A percentile compares a stretch with the other conserved stretches of the same genome.
These are phyloP conservation scores for Diutina scorzettiae DNA, from an alignment of 1,139 yeast species.

Conservation along the genomic window DNA sequence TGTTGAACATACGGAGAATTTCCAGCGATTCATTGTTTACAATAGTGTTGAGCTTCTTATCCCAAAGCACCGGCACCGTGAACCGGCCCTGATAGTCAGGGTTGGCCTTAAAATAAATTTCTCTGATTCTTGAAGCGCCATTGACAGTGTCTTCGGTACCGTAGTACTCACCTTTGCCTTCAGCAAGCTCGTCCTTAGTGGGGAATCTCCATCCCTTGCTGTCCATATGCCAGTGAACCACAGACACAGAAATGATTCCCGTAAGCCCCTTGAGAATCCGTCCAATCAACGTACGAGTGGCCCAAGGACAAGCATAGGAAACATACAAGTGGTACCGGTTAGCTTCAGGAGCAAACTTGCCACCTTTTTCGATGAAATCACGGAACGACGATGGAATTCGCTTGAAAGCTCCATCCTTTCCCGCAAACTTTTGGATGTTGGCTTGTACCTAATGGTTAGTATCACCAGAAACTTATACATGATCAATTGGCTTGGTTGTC, in stretches of 20 bases:
- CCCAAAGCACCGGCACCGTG: conserved; percentile 94
- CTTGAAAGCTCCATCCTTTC: conserved; percentile 40
- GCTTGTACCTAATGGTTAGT: conserved; percentile 4
- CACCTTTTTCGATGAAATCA: conserved; percentile 48
- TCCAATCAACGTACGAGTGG: conserved; percentile 73
- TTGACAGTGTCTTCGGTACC: conserved; percentile 61
- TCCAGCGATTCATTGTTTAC: conserved; percentile 88
- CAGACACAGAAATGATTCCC: conserved; percentile 49
- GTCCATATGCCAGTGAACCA: conserved; percentile 86
- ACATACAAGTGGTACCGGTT: conserved; percentile 83
- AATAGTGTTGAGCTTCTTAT: conserved; percentile 64
- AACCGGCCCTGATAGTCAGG: conserved; percentile 70
- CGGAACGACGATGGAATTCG: conserved; percentile 40
- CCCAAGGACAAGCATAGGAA: conserved; percentile 91
- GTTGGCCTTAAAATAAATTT: conserved; percentile 64
- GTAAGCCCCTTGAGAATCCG: conserved; percentile 71
- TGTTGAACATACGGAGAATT: conserved; percentile 71
- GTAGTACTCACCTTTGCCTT: conserved; percentile 14
- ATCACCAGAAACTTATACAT: too few species aligned
- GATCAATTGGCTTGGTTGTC: too few species aligned
- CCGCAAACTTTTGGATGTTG: conserved; percentile 35
- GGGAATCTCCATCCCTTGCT: conserved; percentile 77
- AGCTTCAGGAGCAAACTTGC: conserved; percentile 59
- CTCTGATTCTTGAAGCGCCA: conserved; percentile 46
- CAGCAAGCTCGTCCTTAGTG: conserved; percentile 15